Percentiles rank a stretch among this genome's conserved stretches.
Conservation (phyloP, 305 asterid genomes). For the Fraxinus baroniana region DNA sequence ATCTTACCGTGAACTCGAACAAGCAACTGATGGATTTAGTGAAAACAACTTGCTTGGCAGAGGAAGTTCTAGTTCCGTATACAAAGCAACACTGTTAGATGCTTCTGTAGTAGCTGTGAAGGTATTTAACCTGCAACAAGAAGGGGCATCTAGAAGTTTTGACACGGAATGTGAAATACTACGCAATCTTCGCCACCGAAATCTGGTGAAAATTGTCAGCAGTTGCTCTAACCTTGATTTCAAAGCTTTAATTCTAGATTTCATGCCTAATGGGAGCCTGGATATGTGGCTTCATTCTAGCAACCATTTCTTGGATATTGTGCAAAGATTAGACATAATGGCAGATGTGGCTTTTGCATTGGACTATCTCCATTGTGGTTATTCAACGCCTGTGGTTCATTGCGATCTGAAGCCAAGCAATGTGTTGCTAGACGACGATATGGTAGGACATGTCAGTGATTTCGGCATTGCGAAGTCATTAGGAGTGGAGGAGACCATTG, state of each 20-base stretch:
- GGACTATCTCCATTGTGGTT: conserved; percentile 38
- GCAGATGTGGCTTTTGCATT: conserved; percentile 37
- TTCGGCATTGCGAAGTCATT: conserved; percentile 44
- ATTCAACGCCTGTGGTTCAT: conserved; percentile 31
- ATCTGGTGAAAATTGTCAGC: conserved; percentile 39
- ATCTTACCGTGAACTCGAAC: conserved; percentile 32
- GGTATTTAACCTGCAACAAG: conserved; percentile 32
- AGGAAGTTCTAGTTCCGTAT: conserved; percentile 36
- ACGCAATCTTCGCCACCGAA: conserved; percentile 36
- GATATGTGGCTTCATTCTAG: conserved; percentile 37
- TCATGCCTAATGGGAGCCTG: conserved; percentile 46
- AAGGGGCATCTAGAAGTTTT: conserved; percentile 34
- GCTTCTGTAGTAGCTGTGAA: conserved; percentile 32
- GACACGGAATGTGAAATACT: conserved; percentile 37
- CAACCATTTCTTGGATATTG: conserved; percentile 17
- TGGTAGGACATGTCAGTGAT: conserved; percentile 45
- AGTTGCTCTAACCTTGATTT: conserved; percentile 38
- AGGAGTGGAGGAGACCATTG: conserved; percentile 24
- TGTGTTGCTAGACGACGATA: conserved; percentile 29
- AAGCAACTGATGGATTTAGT: conserved; percentile 30
- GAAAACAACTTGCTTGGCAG: conserved; percentile 32
- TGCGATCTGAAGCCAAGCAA: conserved; percentile 47
- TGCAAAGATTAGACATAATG: conserved; percentile 44
- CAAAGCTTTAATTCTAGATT: conserved; percentile 40
- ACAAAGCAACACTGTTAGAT: conserved; percentile 26